These are phyloP conservation scores for Myxozyma lipomycoides DNA, from an alignment of 805 yeast species.

Conservation along the genomic window DNA sequence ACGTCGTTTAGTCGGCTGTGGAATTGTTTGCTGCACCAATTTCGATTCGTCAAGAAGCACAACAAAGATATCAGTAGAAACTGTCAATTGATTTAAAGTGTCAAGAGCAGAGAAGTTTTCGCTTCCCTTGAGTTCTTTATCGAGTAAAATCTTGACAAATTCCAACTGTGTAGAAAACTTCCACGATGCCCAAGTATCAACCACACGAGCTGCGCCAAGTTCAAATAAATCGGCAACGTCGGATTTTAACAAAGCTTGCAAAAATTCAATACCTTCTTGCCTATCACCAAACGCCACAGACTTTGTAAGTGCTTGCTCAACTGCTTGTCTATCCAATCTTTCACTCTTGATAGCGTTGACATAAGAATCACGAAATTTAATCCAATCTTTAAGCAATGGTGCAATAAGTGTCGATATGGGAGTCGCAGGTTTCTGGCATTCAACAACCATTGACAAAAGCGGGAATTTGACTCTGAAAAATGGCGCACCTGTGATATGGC, in stretches of 20 bases:
- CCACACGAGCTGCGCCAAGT: constrained; percentile 49
- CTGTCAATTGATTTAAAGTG: constrained; percentile 52
- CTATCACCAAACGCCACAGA: constrained; percentile 62
- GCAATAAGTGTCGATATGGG: constrained; percentile 42
- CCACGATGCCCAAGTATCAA: constrained; percentile 54
- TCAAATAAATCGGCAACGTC: constrained; percentile 35
- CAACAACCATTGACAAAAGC: constrained; percentile 47
- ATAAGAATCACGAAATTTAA: constrained; percentile 47
- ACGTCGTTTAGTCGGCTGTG: constrained; percentile 61
- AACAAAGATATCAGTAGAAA: constrained; percentile 53
- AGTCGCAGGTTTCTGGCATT: constrained; percentile 38
- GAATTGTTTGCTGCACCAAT: not conserved
- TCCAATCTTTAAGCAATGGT: constrained; percentile 45
- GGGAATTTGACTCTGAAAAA: constrained; percentile 55
- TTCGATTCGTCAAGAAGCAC: constrained; percentile 9
- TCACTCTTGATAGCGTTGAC: constrained; percentile 44
- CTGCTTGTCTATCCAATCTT: constrained; percentile 48
- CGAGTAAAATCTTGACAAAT: constrained; percentile 58
- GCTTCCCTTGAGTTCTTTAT: constrained; percentile 45
- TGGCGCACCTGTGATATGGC: constrained; percentile 55
- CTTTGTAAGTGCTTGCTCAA: constrained; percentile 58
- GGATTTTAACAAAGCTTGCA: constrained; percentile 48
- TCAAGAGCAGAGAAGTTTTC: constrained; percentile 44
- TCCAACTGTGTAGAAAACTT: constrained; percentile 55
- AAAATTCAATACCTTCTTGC: constrained; percentile 55